Evolutionary conservation across 176 grass and related monocot genomes (phyloP), one percentile per base, ranked within the genome.

Genomic region (Triticum turgidum): DNA sequence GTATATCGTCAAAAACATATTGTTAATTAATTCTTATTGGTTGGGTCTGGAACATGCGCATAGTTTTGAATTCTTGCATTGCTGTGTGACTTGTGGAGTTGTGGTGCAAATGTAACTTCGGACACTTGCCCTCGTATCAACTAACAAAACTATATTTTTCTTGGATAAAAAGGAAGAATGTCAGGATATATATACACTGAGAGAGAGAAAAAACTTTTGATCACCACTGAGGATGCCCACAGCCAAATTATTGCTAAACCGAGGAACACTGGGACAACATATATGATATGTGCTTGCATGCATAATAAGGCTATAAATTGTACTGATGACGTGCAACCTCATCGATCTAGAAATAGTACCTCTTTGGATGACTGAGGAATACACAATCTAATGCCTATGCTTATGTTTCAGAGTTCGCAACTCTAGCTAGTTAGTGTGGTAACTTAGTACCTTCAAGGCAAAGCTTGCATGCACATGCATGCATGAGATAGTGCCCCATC

Each of bases 1-100:
- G n/a, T 89, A 63, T 81, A 76, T 61, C 44, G 2, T 56, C 42
- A 47, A 13, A 79, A 81, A 68, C 47, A 59, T 66, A 18, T 63
- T 75, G 41, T 29, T 35, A 15, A 81, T 65, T 58, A 67, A 59
- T 80, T 42, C 17, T 58, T 66, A 65, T 74, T 54, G 42, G 22
- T 4, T 73, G 42, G 27, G 6, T 85, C 14, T 80, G 42, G 20
- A 66, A 68, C 32, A 81, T 25, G 56, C 33, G 21, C 13, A 66
- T 30, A 52, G 11, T 76, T 30, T 14, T 32, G 38, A 45, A 30
- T 66, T 45, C 14, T 45, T 11, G 61, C 17, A 47, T 41, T 41
- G 0, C 4, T 39, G 18, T 69, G 34, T 42, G 4, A 32, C 20
- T 73, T 87, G 3, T 32, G 1, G 9, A 35, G 49, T 9, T 81